These are phyloP conservation scores for Colletotrichum sp. DNA, from an alignment of 2,329 filamentous ascomycete species.

Conservation along the genomic window DNA sequence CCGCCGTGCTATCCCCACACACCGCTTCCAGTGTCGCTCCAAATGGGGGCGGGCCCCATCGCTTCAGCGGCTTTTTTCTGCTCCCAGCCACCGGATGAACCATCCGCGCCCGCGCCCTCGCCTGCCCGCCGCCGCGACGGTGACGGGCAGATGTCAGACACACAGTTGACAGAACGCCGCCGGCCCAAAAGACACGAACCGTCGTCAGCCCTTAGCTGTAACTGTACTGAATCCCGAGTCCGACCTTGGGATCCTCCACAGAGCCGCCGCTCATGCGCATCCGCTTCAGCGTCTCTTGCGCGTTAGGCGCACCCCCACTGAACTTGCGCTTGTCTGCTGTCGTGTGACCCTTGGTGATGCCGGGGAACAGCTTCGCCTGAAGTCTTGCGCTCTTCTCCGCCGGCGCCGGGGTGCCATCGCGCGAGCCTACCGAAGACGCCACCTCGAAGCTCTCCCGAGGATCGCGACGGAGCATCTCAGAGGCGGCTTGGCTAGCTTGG, in stretches of 20 bases:
- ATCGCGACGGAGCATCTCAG: constrained; percentile 73
- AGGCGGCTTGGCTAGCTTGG: constrained; percentile 79
- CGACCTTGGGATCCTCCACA: constrained; percentile 44
- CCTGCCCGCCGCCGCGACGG: neutral
- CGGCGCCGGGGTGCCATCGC: constrained; percentile 48
- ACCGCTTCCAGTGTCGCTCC: constrained; percentile 7
- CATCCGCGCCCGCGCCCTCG: neutral
- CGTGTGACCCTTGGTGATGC: constrained; percentile 44
- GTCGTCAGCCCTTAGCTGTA: constrained; percentile 10
- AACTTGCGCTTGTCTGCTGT: constrained; percentile 58
- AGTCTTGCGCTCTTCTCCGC: constrained; percentile 52
- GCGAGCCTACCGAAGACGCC: constrained; percentile 45
- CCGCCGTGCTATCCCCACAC: constrained; percentile 21
- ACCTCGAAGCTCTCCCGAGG: constrained; percentile 58
- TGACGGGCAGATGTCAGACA: neutral
- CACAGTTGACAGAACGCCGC: neutral
- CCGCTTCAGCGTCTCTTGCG: constrained; percentile 50
- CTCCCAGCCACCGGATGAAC: constrained; percentile 16
- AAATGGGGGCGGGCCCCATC: neutral
- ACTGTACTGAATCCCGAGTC: constrained; percentile 58
- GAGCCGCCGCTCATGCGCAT: constrained; percentile 46
- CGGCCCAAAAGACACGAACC: neutral
- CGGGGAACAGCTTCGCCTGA: constrained; percentile 57
- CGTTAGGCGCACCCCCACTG: constrained; percentile 33
- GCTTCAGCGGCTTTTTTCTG: neutral